A percentile compares a stretch with the other conserved stretches of the same genome.
Evolutionary conservation across 768 basidiomycete species (phyloP).

Genomic region (Lyophyllum atratum): DNA sequence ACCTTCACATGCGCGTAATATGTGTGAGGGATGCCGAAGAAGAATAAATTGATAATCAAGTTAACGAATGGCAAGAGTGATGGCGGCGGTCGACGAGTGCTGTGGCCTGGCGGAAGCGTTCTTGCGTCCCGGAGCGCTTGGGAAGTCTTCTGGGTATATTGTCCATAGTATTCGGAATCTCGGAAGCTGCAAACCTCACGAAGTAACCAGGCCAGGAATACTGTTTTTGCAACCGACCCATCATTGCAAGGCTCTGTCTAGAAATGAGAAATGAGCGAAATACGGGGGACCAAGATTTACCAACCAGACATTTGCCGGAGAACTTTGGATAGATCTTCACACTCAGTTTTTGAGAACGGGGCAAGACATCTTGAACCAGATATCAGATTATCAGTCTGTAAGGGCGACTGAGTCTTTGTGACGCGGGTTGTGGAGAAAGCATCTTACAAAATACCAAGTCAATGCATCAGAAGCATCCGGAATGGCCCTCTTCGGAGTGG

Average conservation of each 20-base stretch:
- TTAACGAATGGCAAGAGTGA: conserved; percentile 31
- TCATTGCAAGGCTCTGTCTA: conserved; percentile 32
- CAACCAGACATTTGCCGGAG: conserved; percentile 37
- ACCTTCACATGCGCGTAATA: conserved; percentile 52
- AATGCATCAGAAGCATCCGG: conserved; percentile 50
- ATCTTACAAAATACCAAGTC: conserved; percentile 48
- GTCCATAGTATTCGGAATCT: conserved; percentile 45
- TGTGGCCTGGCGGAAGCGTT: conserved; percentile 13
- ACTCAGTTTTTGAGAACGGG: conserved; percentile 57
- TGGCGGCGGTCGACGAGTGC: conserved; percentile 19
- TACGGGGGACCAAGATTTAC: neutral
- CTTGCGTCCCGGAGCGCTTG: conserved; percentile 20
- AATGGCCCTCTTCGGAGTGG: conserved; percentile 41
- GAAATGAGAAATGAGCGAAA: neutral
- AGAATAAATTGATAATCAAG: conserved; percentile 42
- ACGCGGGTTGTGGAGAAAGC: neutral
- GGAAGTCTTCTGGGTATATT: conserved; percentile 36
- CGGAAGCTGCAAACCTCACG: conserved; percentile 54
- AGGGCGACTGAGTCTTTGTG: neutral
- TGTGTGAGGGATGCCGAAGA: conserved; percentile 55
- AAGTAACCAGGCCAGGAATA: conserved; percentile 52
- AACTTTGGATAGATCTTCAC: conserved; percentile 47
- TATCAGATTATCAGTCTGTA: conserved; percentile 50
- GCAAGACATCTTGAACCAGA: conserved; percentile 43
- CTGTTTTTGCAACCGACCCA: conserved; percentile 40